These are phyloP conservation scores for Delphinella strobiligena DNA, from an alignment of 2,329 filamentous ascomycete species.

Conservation along the genomic window DNA sequence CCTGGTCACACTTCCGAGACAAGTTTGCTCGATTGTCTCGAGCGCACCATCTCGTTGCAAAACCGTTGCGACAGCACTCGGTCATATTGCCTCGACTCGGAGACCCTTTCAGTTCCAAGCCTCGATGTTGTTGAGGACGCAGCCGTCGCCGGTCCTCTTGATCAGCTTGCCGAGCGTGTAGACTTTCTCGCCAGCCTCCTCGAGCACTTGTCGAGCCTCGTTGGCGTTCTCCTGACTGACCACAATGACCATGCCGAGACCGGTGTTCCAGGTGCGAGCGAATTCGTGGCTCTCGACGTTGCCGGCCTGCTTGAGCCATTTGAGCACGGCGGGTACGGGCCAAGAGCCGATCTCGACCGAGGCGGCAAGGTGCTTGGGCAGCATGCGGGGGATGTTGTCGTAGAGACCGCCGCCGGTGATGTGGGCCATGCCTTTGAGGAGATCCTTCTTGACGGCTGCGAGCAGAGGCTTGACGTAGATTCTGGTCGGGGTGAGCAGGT, in stretches of 20 bases:
- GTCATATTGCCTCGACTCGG: too few relatives aligned
- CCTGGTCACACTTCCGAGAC: too few relatives aligned
- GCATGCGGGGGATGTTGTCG: constrained; percentile 91
- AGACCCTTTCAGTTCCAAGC: constrained; percentile 5
- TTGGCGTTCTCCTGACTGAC: constrained; percentile 55
- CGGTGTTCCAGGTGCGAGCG: constrained; percentile 87
- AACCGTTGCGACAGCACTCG: too few relatives aligned
- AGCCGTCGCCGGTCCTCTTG: constrained; percentile 30
- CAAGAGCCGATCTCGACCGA: constrained; percentile 68
- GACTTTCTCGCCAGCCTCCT: constrained; percentile 62
- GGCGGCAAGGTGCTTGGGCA: constrained; percentile 66
- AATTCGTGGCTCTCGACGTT: constrained; percentile 69
- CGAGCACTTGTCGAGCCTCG: constrained; percentile 47
- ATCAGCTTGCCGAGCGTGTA: constrained; percentile 63
- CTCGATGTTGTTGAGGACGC: constrained; percentile 7
- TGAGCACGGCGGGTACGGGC: constrained; percentile 67
- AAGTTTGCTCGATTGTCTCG: too few relatives aligned
- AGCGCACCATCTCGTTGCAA: too few relatives aligned
- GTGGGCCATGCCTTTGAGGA: constrained; percentile 87
- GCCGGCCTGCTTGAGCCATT: constrained; percentile 68
- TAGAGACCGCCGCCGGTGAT: constrained; percentile 90
- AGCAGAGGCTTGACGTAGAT: constrained; percentile 75
- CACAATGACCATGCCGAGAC: constrained; percentile 85
- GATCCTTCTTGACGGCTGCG: constrained; percentile 44
- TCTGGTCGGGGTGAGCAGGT: constrained; percentile 75